These are phyloP conservation scores for Dianthus caryophyllus DNA, from an alignment of 148 eudicot species.

Conservation along the genomic window DNA sequence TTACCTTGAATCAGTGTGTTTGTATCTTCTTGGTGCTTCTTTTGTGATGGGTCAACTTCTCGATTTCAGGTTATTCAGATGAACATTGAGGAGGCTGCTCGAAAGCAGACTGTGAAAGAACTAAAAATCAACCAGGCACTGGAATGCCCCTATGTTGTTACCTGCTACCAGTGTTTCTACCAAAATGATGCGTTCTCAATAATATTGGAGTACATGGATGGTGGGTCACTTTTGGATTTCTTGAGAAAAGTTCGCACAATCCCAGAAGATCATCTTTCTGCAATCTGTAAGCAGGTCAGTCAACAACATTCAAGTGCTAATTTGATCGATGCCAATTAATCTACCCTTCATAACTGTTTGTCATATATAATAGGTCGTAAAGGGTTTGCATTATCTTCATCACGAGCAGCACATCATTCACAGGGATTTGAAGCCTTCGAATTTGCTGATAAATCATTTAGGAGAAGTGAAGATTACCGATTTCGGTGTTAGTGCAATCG, in stretches of 20 bases:
- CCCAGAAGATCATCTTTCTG: constrained; percentile 89
- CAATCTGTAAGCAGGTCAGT: constrained; percentile 84
- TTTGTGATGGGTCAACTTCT: constrained; percentile 26
- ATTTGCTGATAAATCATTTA: constrained; percentile 88
- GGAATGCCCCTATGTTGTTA: constrained; percentile 76
- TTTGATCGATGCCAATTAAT: not conserved
- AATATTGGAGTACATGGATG: constrained; percentile 98
- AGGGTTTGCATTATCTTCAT: constrained; percentile 92
- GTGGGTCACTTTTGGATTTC: constrained; percentile 91
- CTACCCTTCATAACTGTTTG: not conserved
- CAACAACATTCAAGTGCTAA: not conserved
- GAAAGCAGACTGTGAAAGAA: constrained; percentile 77
- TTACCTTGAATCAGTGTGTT: not conserved
- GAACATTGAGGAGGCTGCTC: constrained; percentile 81
- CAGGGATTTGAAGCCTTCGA: constrained; percentile 94
- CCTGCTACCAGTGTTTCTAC: constrained; percentile 87
- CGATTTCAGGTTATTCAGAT: constrained; percentile 78
- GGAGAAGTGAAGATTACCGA: constrained; percentile 99
- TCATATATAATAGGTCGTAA: constrained; percentile 58
- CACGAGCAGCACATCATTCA: constrained; percentile 92
- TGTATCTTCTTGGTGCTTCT: not conserved
- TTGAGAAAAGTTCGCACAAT: constrained; percentile 63
- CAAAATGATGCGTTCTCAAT: constrained; percentile 90
- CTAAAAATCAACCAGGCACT: constrained; percentile 92
- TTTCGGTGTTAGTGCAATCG: constrained; percentile 94